Conservation (phyloP, 345 rosid species). For the Dovyalis caffra region DNA sequence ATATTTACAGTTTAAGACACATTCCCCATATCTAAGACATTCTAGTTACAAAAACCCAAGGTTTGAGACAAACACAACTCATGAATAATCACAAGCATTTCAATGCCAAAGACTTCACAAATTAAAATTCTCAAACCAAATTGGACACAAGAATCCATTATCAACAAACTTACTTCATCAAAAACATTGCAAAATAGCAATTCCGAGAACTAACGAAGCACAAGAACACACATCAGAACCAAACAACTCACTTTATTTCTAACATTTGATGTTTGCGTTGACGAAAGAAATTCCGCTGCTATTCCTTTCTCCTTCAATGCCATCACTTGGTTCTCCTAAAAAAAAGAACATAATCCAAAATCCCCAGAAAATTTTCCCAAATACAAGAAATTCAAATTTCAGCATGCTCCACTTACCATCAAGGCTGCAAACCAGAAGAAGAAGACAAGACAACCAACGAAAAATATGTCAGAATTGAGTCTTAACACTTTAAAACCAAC, state of each 20-base stretch:
- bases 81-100: not conserved
- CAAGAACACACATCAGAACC: not conserved
- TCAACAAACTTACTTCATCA: too few relatives aligned
- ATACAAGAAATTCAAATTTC: too few relatives aligned
- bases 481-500: too few relatives aligned
- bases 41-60: not conserved
- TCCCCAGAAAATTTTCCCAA: conserved; percentile 1
- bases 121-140: too few relatives aligned
- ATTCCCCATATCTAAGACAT: not conserved
- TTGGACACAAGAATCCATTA: too few relatives aligned
- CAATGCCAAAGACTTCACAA: not conserved
- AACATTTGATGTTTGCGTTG: conserved; percentile 61
- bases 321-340: conserved; percentile 87
- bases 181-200: too few relatives aligned
- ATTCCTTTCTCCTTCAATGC: conserved; percentile 87
- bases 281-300: conserved; percentile 88
- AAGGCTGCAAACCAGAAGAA: conserved; percentile 54
- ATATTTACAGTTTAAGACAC: too few relatives aligned
- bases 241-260: conserved; percentile 50
- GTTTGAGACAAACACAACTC: not conserved
- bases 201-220: not conserved
- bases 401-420: conserved; percentile 56
- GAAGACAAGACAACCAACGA: conserved; percentile 16
- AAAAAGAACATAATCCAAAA: not conserved
- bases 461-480: too few relatives aligned